Evolutionary conservation across 768 basidiomycete genomes (phyloP), one percentile per base, ranked within the genome.

Genomic region (Pisolithus orientalis): DNA sequence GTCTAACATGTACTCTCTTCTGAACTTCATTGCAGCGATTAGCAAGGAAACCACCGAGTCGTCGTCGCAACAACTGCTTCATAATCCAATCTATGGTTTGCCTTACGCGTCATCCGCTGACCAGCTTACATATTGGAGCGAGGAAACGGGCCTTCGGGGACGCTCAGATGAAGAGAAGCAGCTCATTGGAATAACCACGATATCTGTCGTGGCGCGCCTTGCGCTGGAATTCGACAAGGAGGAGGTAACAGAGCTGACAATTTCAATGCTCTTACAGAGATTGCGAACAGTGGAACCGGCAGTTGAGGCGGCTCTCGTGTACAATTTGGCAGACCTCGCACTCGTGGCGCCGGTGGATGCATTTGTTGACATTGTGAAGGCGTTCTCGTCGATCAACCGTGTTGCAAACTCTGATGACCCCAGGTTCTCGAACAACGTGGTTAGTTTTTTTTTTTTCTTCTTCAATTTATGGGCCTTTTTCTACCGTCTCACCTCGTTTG

Each of bases 1-100:
- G 80, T 97, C 94, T 4, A 91, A 94, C 59, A 87, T 97, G 84
- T 97, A 98, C 67, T 96, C 95, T 5, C 79, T 98, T 11, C 77
- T 98, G 54, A 97, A 98, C 65, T 88, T 90, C 65, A 86, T 97
- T 53, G 83, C 90, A 1, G 83, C 88, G 4, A 84, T 90, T 2
- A 86, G 84, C 72, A 89, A 87, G 62, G 88, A 89, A 44, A 78
- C 82, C 32, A 77, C 77, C 34, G 86, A 87, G 47, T 70, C 62
- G 46, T 72, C 78, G 3, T 74, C 70, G 38, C 66, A 75, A 8
- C 73, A 78, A 47, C 52, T 75, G 52, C 63, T 72, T 48, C 71
- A 70, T 39, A 70, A 74, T 51, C 71, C 75, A 3, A 66, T 77
- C 2, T 70, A 74, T 52, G 64, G 68, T 6, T 52, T 59, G n/a